These are phyloP conservation scores for Gnomoniopsis smithogilvyi DNA, from an alignment of 2,329 filamentous ascomycete species.

Conservation along the genomic window DNA sequence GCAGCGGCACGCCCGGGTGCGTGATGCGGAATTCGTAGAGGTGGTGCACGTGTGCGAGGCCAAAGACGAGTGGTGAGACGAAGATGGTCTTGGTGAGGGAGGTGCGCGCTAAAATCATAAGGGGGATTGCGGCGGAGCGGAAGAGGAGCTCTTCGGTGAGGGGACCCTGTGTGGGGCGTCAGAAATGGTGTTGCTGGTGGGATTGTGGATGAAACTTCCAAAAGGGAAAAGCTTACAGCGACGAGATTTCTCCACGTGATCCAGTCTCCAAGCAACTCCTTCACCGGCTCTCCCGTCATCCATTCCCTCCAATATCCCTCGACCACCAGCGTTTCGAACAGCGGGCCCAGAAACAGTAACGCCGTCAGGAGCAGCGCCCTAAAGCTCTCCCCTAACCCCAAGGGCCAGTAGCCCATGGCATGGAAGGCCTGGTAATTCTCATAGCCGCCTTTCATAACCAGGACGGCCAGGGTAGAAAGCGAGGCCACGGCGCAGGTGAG, in stretches of 20 bases:
- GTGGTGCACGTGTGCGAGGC: slow-evolving; percentile 90
- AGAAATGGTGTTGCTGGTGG: not conserved
- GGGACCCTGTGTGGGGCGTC: slow-evolving; percentile 57
- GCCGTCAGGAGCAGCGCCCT: slow-evolving; percentile 68
- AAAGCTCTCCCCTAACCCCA: slow-evolving; percentile 61
- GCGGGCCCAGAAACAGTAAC: slow-evolving; percentile 77
- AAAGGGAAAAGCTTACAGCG: slow-evolving; percentile 58
- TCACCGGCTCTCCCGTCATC: slow-evolving; percentile 52
- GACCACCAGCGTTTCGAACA: slow-evolving; percentile 76
- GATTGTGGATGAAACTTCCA: not conserved
- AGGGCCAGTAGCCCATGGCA: slow-evolving; percentile 77
- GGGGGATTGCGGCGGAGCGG: slow-evolving; percentile 78
- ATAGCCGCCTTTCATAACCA: slow-evolving; percentile 48
- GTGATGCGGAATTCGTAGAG: slow-evolving; percentile 90
- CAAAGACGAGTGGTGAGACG: slow-evolving; percentile 83
- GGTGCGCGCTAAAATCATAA: slow-evolving; percentile 71
- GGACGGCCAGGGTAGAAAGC: slow-evolving; percentile 62
- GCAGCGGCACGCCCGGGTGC: slow-evolving; percentile 65
- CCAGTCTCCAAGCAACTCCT: slow-evolving; percentile 67
- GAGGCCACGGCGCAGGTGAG: slow-evolving; percentile 70
- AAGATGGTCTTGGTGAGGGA: slow-evolving; percentile 64
- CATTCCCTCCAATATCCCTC: slow-evolving; percentile 68
- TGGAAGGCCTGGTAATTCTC: slow-evolving; percentile 54
- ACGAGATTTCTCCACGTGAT: slow-evolving; percentile 84
- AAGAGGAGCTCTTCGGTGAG: slow-evolving; percentile 93